Evolutionary conservation across 345 rosid species (phyloP).

Genomic region (Pseudoturritis turrita): DNA sequence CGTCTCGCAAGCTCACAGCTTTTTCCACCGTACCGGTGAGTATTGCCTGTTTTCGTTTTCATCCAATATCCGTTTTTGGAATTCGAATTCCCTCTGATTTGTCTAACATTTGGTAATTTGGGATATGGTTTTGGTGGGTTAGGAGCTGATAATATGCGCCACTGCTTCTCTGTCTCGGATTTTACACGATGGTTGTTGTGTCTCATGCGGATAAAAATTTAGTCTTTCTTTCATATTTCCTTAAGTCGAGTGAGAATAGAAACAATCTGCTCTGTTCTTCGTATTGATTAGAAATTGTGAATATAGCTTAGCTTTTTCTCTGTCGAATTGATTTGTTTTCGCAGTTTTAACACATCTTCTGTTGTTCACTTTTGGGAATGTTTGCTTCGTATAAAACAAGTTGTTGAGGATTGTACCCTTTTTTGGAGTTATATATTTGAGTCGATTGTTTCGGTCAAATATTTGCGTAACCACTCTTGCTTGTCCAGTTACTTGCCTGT

Average conservation of each 20-base stretch:
- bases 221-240: neutral
- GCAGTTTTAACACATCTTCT: neutral
- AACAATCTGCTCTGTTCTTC: neutral
- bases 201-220: neutral
- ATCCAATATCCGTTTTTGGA: too few relatives aligned
- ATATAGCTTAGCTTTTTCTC: neutral
- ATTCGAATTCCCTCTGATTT: neutral
- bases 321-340: neutral
- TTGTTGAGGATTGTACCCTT: neutral
- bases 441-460: neutral
- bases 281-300: neutral
- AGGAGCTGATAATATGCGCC: neutral
- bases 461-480: neutral
- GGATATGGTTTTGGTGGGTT: neutral
- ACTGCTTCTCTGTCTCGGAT: neutral
- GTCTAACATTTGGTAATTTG: neutral
- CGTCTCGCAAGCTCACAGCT: neutral
- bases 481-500: neutral
- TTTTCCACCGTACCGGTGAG: constrained; percentile 7
- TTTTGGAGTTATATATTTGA: neutral
- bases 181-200: neutral
- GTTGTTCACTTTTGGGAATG: neutral
- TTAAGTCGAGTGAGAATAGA: neutral
- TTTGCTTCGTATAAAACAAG: neutral
- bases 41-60: neutral